Evolutionary conservation across 2,329 filamentous ascomycete genomes (phyloP).

Genomic region (Xylariaceae sp.): DNA sequence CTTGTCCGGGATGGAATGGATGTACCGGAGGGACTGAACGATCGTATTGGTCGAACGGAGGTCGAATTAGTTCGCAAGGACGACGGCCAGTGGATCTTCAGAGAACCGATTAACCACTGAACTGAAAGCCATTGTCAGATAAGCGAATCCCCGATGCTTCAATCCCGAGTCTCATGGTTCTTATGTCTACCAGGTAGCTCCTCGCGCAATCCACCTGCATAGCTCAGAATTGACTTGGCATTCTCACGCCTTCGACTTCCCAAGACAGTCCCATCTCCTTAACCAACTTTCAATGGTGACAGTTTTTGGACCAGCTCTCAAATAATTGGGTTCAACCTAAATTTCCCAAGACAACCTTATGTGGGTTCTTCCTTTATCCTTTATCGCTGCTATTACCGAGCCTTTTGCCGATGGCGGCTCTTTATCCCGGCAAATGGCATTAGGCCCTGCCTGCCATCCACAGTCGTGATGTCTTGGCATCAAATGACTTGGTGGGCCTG

Average conservation of each 20-base stretch:
- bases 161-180: no score
- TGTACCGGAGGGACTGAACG: conserved; percentile 39
- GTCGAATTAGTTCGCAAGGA: conserved; percentile 40
- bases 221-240: background rate
- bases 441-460: background rate
- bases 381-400: background rate
- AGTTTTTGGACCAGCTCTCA: background rate
- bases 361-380: background rate
- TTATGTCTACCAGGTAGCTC: background rate
- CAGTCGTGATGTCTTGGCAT: background rate
- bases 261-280: background rate
- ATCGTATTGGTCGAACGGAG: conserved; percentile 37
- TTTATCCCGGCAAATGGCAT: conserved; percentile 1
- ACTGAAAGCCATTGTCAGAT: background rate
- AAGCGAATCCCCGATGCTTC: background rate
- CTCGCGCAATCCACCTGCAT: background rate
- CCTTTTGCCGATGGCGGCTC: background rate
- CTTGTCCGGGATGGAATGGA: conserved; percentile 41
- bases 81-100: conserved; percentile 43
- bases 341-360: background rate
- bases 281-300: background rate
- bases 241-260: background rate
- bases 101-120: conserved; percentile 20
- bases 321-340: background rate
- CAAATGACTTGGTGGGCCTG: background rate